These are phyloP conservation scores for Leucocoprinus gongylophorus DNA, from an alignment of 1,284 basidiomycete genomes.

Conservation along the genomic window DNA sequence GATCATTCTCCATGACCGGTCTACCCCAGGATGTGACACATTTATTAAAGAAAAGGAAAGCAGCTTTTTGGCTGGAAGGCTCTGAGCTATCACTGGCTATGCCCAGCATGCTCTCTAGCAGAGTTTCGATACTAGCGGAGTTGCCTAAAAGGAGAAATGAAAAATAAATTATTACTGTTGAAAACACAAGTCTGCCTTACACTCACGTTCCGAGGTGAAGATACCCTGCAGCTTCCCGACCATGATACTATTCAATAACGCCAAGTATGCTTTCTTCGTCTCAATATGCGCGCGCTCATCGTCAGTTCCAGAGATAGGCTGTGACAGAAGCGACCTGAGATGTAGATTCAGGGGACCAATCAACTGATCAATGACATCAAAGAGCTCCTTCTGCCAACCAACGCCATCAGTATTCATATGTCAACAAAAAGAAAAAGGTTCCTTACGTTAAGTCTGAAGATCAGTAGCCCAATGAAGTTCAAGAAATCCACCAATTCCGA, in stretches of 20 bases:
- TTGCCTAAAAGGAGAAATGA: conserved; percentile 51
- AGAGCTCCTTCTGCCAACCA: conserved; percentile 58
- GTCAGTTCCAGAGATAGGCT: conserved; percentile 86
- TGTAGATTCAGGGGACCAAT: conserved; percentile 83
- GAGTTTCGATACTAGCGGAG: conserved; percentile 62
- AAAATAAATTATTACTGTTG: background rate
- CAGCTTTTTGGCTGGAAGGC: conserved; percentile 68
- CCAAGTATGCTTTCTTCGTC: conserved; percentile 87
- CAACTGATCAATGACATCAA: conserved; percentile 84
- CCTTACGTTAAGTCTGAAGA: conserved; percentile 86
- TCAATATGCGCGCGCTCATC: conserved; percentile 80
- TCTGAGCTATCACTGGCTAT: conserved; percentile 75
- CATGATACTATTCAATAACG: conserved; percentile 79
- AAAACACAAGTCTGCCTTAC: conserved; percentile 6
- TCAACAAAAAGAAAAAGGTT: background rate
- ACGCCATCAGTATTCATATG: background rate
- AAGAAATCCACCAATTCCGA: conserved; percentile 94
- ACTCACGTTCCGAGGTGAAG: conserved; percentile 82
- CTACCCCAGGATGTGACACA: conserved; percentile 78
- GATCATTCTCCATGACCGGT: conserved; percentile 32
- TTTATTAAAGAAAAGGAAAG: conserved; percentile 77
- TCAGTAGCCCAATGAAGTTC: conserved; percentile 86
- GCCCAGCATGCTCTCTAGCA: conserved; percentile 71
- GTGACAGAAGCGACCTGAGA: conserved; percentile 75
- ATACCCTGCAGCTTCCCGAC: conserved; percentile 75